Conservation (phyloP, 768 basidiomycete genomes). For the Butyriboletus loyo region DNA sequence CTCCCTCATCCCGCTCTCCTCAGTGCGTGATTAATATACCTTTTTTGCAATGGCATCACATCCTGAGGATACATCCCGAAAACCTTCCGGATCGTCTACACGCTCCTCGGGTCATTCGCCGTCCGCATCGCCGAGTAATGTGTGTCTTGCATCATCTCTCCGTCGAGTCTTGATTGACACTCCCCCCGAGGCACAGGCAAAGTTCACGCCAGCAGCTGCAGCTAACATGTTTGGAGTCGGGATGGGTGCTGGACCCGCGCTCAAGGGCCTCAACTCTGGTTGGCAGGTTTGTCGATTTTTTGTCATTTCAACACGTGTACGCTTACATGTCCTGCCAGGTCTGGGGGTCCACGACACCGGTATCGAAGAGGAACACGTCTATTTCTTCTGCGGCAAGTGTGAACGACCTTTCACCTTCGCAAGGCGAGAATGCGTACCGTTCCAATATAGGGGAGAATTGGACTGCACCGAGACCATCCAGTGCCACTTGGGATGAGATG, state of each 20-base stretch:
- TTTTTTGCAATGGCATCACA: slow-evolving; percentile 32
- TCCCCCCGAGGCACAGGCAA: slow-evolving; percentile 40
- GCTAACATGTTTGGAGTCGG: slow-evolving; percentile 53
- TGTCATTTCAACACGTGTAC: slow-evolving; percentile 2
- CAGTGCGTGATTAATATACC: slow-evolving; percentile 31
- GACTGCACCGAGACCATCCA: slow-evolving; percentile 47
- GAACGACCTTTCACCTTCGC: slow-evolving; percentile 45
- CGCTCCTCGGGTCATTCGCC: slow-evolving; percentile 65
- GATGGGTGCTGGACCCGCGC: slow-evolving; percentile 43
- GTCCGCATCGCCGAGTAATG: slow-evolving; percentile 55
- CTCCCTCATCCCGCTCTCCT: slow-evolving; percentile 16
- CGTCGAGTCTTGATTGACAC: slow-evolving; percentile 5
- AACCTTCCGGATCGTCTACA: slow-evolving; percentile 68
- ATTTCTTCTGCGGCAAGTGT: slow-evolving; percentile 56
- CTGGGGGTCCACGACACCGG: slow-evolving; percentile 51
- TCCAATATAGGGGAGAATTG: slow-evolving; percentile 49
- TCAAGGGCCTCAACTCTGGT: slow-evolving; percentile 56
- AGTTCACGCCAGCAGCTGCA: slow-evolving; percentile 39
- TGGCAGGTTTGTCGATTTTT: slow-evolving; percentile 56
- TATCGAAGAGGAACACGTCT: slow-evolving; percentile 58
- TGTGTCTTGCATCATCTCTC: slow-evolving; percentile 31
- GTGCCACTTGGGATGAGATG: slow-evolving; percentile 61
- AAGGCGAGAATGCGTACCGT: slow-evolving; percentile 47
- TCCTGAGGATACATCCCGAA: slow-evolving; percentile 50
- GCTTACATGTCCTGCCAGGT: slow-evolving; percentile 39